Percentiles rank a stretch among this genome's conserved stretches.
Evolutionary conservation across 345 rosid species (phyloP).

Genomic region (Odontarrhena argentea): DNA sequence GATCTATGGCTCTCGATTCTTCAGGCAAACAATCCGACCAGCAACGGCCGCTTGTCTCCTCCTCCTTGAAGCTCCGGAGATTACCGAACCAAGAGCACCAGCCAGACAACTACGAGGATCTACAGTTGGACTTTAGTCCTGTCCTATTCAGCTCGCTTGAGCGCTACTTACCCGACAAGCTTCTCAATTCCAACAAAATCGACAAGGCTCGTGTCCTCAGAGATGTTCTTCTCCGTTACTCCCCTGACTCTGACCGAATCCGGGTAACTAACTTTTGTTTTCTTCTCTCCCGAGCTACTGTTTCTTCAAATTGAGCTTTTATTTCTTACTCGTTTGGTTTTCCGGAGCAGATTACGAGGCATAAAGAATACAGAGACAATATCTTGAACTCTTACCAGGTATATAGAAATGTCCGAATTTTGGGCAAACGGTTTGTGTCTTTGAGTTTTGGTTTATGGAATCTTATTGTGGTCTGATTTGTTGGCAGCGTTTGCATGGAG

Average conservation of each 20-base stretch:
- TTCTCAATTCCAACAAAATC: slow-evolving; percentile 58
- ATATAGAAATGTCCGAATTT: neutral
- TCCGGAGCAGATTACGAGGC: slow-evolving; percentile 34
- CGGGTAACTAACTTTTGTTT: slow-evolving; percentile 50
- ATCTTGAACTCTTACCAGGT: slow-evolving; percentile 43
- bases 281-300: neutral
- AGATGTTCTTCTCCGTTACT: slow-evolving; percentile 67
- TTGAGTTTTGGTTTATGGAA: slow-evolving; percentile 17
- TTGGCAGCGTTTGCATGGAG: slow-evolving; percentile 73
- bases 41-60: slow-evolving; percentile 21
- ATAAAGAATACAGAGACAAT: slow-evolving; percentile 35
- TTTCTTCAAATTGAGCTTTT: neutral
- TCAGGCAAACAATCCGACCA: slow-evolving; percentile 37
- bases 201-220: slow-evolving; percentile 66
- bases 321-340: slow-evolving; percentile 3
- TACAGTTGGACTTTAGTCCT: slow-evolving; percentile 66
- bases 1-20: slow-evolving; percentile 44
- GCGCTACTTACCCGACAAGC: slow-evolving; percentile 64
- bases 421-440: neutral
- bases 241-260: slow-evolving; percentile 70
- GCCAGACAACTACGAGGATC: slow-evolving; percentile 82
- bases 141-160: slow-evolving; percentile 80
- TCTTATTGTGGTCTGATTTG: slow-evolving; percentile 5
- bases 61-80: slow-evolving; percentile 48
- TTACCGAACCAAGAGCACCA: slow-evolving; percentile 63